Evolutionary conservation across 306 rosid genomes (phyloP).

Genomic region (Malus orientalis): DNA sequence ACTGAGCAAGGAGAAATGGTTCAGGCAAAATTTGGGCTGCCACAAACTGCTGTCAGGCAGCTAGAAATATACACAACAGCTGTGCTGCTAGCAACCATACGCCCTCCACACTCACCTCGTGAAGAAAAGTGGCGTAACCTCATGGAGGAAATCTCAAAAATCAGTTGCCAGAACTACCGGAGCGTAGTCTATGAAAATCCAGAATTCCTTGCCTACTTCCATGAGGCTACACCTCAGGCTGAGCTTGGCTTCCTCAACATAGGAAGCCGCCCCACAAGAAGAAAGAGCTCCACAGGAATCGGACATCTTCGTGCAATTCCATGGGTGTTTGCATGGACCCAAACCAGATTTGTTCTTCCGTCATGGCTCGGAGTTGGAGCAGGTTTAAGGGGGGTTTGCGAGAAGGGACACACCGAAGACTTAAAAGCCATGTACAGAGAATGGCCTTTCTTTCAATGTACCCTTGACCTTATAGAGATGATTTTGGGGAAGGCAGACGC

Average conservation of each 20-base stretch:
- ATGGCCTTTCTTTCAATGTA: conserved; percentile 89
- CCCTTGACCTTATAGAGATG: conserved; percentile 93
- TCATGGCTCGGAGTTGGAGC: conserved; percentile 99
- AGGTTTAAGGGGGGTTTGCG: conserved; percentile 73
- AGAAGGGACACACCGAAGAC: conserved; percentile 73
- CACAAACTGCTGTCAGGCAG: conserved; percentile 87
- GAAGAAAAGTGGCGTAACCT: conserved; percentile 80
- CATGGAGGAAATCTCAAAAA: conserved; percentile 86
- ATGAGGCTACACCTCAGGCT: conserved; percentile 94
- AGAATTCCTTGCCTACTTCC: conserved; percentile 77
- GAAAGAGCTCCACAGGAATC: conserved; percentile 63
- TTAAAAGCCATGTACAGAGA: conserved; percentile 76
- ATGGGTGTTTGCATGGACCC: conserved; percentile 97
- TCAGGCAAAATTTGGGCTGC: conserved; percentile 85
- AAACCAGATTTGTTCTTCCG: conserved; percentile 88
- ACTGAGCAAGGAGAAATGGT: conserved; percentile 99
- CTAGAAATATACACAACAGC: conserved; percentile 93
- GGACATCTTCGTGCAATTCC: conserved; percentile 95
- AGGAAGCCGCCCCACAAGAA: conserved; percentile 88
- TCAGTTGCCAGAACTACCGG: conserved; percentile 72
- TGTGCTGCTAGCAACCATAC: conserved; percentile 85
- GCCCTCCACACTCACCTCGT: conserved; percentile 83
- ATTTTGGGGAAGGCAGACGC: conserved; percentile 83
- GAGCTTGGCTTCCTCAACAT: conserved; percentile 97
- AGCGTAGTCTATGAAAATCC: conserved; percentile 76